phyloP scores from a whole-genome alignment of 2,329 filamentous ascomycete species.

The Claviceps humidiphila region DNA sequence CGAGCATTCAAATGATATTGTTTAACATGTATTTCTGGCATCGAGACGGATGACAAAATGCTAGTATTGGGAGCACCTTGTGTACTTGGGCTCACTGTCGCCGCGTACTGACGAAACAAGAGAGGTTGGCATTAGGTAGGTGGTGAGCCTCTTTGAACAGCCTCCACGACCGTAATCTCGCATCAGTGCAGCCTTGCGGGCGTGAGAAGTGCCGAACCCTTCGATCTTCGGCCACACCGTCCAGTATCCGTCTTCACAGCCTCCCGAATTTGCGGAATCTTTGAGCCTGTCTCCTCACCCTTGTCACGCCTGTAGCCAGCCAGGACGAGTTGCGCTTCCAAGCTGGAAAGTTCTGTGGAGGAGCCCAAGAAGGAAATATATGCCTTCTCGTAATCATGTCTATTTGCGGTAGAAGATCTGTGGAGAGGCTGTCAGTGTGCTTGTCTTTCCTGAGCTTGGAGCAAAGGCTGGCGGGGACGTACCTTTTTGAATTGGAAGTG shows the following conservation, averaged over 20 bases:
- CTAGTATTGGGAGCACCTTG: neutral
- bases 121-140: neutral
- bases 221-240: neutral
- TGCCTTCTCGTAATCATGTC: neutral
- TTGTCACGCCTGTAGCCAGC: neutral
- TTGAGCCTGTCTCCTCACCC: neutral
- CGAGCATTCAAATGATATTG: neutral
- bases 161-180: neutral
- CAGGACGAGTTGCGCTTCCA: neutral
- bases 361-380: neutral
- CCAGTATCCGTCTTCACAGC: neutral
- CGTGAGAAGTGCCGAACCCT: neutral
- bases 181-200: neutral
- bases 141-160: neutral
- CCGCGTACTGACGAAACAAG: neutral
- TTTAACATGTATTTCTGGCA: neutral
- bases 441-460: neutral
- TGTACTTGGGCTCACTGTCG: neutral
- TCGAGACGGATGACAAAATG: neutral
- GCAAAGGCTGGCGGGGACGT: neutral
- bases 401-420: slow-evolving; percentile 9
- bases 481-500: slow-evolving; percentile 99
- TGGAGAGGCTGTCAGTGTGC: neutral
- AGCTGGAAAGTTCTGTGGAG: neutral
- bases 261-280: neutral